Base-by-base conservation (phyloP, 106 monocot genomes). In the Dendrobium catenatum region DNA sequence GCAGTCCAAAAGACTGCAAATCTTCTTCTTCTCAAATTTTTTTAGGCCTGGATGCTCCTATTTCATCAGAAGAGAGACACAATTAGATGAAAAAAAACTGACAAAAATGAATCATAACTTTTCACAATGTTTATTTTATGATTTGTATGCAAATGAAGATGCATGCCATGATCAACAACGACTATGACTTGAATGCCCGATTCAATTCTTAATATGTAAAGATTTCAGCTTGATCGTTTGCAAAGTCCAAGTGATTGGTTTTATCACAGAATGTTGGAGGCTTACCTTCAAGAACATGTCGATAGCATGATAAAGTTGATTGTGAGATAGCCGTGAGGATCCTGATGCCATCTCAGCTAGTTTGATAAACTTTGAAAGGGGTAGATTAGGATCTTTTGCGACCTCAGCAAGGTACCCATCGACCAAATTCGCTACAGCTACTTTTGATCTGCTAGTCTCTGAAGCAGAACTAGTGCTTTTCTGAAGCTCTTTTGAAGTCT, bases 261-360 rank as follows among this genome's bases (percentile, higher is more conserved):
- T 5, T 61, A 61, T 61, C 22, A 7, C 22, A 70, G 1, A 37
- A 37, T 37, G 27, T 70, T 37, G 70, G 11, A 37, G 4, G 15
- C 33, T 54, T 88, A 97, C 94, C 94, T 92, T 94, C 6, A 97
- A 85, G 81, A 88, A 97, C 81, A 80, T 86, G 81, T 97, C 94
- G 18, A 94, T 82, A 10, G 96, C 96, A 56, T 83, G 86, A 84
- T 94, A 97, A 51, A 97, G 85, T 11, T 87, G 92, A 78, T 97
- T 90, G 59, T 97, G 90, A 11, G 84, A 88, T 68, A 92, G 86
- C 77, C 92, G 87, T 40, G 90, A 92, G 41, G 77, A 74, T 7
- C 55, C 78, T 17, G 90, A 80, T 44, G 89, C 77, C 90, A 94
- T 88, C 76, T 92, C 92, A 56, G 90, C 94, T 47, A 97, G 84